phyloP scores from a whole-genome alignment of 345 rosid species.

The Camelina laxa region DNA sequence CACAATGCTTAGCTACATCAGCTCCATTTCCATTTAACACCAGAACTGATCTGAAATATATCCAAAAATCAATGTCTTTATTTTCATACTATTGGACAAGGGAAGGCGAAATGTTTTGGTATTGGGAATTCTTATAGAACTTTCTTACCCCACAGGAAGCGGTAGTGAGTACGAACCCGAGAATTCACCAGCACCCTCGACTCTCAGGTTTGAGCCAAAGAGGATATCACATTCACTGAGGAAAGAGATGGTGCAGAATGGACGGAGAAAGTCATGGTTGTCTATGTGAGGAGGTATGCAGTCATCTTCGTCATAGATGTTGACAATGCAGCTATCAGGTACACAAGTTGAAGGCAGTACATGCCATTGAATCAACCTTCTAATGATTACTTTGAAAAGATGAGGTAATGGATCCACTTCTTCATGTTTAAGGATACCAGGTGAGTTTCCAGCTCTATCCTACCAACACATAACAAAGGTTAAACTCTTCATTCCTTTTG shows the following conservation, averaged over 20 bases:
- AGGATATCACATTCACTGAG: constrained; percentile 59
- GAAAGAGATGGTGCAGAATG: constrained; percentile 74
- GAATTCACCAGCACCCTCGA: constrained; percentile 62
- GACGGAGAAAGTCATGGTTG: constrained; percentile 68
- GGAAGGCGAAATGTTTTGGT: not conserved
- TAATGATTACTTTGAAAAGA: constrained; percentile 62
- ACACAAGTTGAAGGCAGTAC: constrained; percentile 62
- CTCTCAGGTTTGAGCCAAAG: constrained; percentile 60
- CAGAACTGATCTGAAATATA: constrained; percentile 60
- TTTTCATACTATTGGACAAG: not conserved
- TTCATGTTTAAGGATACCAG: constrained; percentile 60
- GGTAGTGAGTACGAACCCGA: constrained; percentile 57
- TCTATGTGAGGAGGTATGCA: constrained; percentile 80
- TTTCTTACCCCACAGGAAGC: constrained; percentile 64
- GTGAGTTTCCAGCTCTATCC: constrained; percentile 68
- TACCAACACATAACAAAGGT: constrained; percentile 35
- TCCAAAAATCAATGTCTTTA: not conserved
- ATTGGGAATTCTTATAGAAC: constrained; percentile 1
- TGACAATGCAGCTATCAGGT: constrained; percentile 74
- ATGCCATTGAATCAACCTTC: constrained; percentile 64
- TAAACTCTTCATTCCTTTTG: not conserved
- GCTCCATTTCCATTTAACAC: constrained; percentile 71
- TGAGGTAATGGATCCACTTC: constrained; percentile 66
- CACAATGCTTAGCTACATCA: constrained; percentile 70
- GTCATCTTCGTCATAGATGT: constrained; percentile 72